Evolutionary conservation across 768 basidiomycete genomes (phyloP).

Genomic region (Paxillus ammoniavirescens): DNA sequence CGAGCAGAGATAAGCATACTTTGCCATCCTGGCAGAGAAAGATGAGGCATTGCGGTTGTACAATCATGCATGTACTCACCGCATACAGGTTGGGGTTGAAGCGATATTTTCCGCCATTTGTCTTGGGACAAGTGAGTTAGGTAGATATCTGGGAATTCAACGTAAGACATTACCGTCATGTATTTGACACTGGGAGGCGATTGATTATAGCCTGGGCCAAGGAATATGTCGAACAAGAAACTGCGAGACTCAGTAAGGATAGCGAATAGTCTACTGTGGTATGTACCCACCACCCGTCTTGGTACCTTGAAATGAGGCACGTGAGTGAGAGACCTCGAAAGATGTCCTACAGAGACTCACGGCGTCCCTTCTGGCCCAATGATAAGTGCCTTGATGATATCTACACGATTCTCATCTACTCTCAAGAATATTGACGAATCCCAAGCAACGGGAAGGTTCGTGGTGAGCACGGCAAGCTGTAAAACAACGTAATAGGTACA

Average conservation of each 20-base stretch:
- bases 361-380: conserved; percentile 94
- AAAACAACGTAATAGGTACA: conserved; percentile 11
- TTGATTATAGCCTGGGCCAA: conserved; percentile 86
- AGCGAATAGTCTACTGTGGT: not conserved
- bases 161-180: conserved; percentile 45
- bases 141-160: not conserved
- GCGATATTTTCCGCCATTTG: conserved; percentile 83
- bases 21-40: conserved; percentile 73
- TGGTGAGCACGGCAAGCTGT: conserved; percentile 89
- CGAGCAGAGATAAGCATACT: conserved; percentile 88
- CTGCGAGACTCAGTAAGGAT: conserved; percentile 27
- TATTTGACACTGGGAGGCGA: conserved; percentile 76
- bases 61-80: conserved; percentile 38
- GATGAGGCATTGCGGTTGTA: not conserved
- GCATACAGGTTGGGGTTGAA: conserved; percentile 97
- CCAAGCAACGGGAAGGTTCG: conserved; percentile 93
- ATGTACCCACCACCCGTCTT: conserved; percentile 80
- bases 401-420: conserved; percentile 90
- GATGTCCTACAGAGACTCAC: conserved; percentile 42
- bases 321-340: conserved; percentile 4
- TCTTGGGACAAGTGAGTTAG: conserved; percentile 42
- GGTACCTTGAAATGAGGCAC: conserved; percentile 49
- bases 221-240: conserved; percentile 89
- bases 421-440: conserved; percentile 91
- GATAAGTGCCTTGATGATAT: conserved; percentile 88